phyloP scores from a whole-genome alignment of 257 asterid genomes.

The Linaria vulgaris region DNA sequence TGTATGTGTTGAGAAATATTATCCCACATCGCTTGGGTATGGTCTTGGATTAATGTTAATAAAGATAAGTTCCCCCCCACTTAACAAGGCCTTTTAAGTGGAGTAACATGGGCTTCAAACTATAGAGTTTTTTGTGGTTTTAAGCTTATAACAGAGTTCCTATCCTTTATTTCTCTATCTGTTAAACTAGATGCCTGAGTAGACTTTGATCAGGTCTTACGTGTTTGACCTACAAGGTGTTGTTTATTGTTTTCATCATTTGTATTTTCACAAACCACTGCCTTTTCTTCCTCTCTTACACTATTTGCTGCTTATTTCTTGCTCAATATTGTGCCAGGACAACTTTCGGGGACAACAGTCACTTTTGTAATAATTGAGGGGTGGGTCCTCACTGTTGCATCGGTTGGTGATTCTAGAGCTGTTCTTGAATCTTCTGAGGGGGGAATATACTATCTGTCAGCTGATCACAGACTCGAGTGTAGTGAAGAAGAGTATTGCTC shows the following conservation, averaged over 20 bases:
- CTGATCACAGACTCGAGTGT: constrained; percentile 84
- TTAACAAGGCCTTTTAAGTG: no score
- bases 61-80: no score
- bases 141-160: no score
- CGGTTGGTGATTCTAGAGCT: constrained; percentile 82
- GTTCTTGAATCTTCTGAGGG: constrained; percentile 82
- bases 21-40: no score
- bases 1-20: no score
- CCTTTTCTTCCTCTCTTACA: constrained; percentile 16
- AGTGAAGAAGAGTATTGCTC: constrained; percentile 68
- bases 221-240: no score
- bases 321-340: constrained; percentile 49
- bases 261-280: neutral
- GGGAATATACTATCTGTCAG: constrained; percentile 68
- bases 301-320: constrained; percentile 30
- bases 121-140: no score
- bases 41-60: no score
- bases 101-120: no score
- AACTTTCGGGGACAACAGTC: constrained; percentile 94
- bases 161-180: neutral
- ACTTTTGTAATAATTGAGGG: constrained; percentile 93
- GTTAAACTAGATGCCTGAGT: neutral
- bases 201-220: neutral
- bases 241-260: neutral
- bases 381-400: constrained; percentile 92